Evolutionary conservation across 2,329 filamentous ascomycete genomes (phyloP).

Genomic region (Phyllosticta citribraziliensis): DNA sequence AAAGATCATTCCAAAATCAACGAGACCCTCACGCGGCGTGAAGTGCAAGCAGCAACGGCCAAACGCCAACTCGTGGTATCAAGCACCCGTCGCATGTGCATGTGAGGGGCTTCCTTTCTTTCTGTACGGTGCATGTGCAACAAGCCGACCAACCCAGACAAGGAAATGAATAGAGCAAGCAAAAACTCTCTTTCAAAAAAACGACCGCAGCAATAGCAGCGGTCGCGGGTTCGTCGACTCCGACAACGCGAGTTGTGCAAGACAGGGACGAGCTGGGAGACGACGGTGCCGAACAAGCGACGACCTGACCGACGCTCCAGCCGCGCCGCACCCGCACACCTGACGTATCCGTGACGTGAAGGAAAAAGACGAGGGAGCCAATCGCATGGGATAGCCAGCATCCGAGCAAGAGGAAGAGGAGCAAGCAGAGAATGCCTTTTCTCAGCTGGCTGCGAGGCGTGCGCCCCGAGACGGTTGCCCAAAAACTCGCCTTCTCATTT

Average conservation of each 20-base stretch:
- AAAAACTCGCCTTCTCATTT: not conserved
- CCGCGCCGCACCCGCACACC: not conserved
- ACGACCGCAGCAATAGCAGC: not conserved
- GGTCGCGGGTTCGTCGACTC: not conserved
- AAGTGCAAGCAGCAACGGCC: not conserved
- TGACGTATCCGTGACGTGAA: not conserved
- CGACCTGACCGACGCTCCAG: not conserved
- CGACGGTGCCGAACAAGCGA: not conserved
- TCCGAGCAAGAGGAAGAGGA: not conserved
- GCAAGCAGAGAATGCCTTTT: not conserved
- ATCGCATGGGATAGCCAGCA: not conserved
- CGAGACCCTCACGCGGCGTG: not conserved
- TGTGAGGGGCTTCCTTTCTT: too few species aligned
- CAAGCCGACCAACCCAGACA: too few species aligned
- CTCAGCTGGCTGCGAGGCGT: not conserved
- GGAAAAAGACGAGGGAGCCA: not conserved
- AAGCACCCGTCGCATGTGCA: too few species aligned
- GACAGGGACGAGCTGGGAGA: not conserved
- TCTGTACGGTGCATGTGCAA: too few species aligned
- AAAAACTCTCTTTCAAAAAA: not conserved
- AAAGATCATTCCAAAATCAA: too few species aligned
- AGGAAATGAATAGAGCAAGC: too few species aligned
- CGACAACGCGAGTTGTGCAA: not conserved
- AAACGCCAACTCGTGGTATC: not conserved
- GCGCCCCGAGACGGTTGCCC: not conserved